phyloP scores from a whole-genome alignment of 1,139 yeast genomes.

The Taphrina pruni region DNA sequence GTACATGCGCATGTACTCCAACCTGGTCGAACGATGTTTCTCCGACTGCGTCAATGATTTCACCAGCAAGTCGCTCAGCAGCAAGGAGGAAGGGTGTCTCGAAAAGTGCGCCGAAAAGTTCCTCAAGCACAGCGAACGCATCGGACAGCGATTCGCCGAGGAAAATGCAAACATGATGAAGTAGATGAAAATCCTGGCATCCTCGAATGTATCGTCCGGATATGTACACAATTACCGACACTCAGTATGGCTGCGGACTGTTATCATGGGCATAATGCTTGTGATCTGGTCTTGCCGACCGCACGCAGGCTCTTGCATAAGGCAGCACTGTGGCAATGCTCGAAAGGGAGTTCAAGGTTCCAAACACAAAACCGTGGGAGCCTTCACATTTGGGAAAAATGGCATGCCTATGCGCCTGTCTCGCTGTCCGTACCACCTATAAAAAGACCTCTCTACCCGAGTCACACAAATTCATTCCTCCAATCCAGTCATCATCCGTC shows the following conservation, averaged over 20 bases:
- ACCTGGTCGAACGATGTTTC: slow-evolving; percentile 94
- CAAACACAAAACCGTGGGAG: too few relatives aligned
- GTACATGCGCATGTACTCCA: slow-evolving; percentile 70
- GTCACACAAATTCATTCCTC: neutral
- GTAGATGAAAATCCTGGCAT: neutral
- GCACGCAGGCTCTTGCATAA: too few relatives aligned
- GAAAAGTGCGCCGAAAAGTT: slow-evolving; percentile 95
- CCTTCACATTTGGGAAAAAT: neutral
- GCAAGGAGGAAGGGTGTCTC: slow-evolving; percentile 84
- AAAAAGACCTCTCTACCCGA: neutral
- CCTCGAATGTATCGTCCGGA: too few relatives aligned
- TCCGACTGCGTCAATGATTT: slow-evolving; percentile 97
- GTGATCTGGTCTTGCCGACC: too few relatives aligned
- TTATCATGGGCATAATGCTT: neutral
- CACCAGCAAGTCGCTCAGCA: slow-evolving; percentile 84
- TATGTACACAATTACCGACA: too few relatives aligned
- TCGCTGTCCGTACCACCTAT: neutral
- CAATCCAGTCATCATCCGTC: neutral
- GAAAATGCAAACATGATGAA: slow-evolving; percentile 57
- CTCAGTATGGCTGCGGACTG: neutral
- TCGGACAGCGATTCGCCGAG: slow-evolving; percentile 98
- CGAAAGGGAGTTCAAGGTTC: too few relatives aligned
- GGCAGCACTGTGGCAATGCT: too few relatives aligned
- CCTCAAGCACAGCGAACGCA: slow-evolving; percentile 97
- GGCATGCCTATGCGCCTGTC: slow-evolving; percentile 9